Conservation (phyloP, 768 basidiomycete species). For the Tricholoma terreum region DNA sequence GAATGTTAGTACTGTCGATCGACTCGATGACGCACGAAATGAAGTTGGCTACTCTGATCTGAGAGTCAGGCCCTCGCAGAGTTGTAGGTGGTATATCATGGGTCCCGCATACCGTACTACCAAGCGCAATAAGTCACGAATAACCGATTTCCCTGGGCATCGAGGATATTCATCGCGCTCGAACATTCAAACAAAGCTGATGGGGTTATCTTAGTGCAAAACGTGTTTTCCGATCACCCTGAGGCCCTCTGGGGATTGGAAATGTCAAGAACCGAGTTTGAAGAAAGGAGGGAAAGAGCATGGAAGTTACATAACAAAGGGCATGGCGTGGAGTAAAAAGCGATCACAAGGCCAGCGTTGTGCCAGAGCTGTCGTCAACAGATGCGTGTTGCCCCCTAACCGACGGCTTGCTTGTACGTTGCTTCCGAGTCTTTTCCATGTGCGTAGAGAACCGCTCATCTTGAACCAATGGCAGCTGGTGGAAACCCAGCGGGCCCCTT, state of each 20-base stretch:
- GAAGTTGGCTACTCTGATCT: too few species aligned
- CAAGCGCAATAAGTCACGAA: too few species aligned
- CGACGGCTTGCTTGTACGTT: neutral
- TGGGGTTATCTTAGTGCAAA: neutral
- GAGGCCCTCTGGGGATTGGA: neutral
- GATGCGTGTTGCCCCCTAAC: neutral
- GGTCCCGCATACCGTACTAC: too few species aligned
- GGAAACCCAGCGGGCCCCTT: slow-evolving; percentile 3
- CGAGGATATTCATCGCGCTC: too few species aligned
- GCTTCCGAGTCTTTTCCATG: slow-evolving; percentile 1
- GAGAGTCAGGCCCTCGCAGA: too few species aligned
- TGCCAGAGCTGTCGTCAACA: neutral
- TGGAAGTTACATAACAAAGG: too few species aligned
- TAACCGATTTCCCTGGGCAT: too few species aligned
- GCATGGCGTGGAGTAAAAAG: too few species aligned
- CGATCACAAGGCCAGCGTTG: neutral
- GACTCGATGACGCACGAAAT: too few species aligned
- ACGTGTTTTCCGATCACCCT: neutral
- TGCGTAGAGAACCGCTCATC: neutral
- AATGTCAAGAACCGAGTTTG: neutral
- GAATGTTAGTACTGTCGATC: too few species aligned
- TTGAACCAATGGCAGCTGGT: neutral
- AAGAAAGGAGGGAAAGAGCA: neutral
- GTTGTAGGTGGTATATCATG: too few species aligned
- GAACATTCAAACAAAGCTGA: neutral